These are phyloP conservation scores for Leishmania lainsoni DNA, from an alignment of 208 protist genomes.

Conservation along the genomic window DNA sequence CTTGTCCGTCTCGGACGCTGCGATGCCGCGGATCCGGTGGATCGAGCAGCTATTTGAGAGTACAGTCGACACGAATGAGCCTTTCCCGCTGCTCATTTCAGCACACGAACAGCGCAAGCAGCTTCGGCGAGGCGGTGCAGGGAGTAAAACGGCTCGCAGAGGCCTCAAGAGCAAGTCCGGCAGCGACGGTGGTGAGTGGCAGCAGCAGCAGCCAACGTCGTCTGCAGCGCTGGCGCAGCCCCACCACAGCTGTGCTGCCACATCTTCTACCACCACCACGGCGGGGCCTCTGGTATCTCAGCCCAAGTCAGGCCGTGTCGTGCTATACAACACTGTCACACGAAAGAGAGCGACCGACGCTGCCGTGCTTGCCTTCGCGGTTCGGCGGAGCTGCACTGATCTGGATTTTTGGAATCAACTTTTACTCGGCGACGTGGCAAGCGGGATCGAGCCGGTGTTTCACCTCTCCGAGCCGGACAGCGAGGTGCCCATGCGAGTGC, in stretches of 20 bases:
- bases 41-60: slow-evolving; percentile 67
- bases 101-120: slow-evolving; percentile 24
- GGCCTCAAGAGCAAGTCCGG: background rate
- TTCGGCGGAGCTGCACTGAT: slow-evolving; percentile 71
- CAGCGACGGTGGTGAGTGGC: background rate
- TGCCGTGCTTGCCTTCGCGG: slow-evolving; percentile 60
- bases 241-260: background rate
- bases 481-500: slow-evolving; percentile 48
- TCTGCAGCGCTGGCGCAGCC: background rate
- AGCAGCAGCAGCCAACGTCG: background rate
- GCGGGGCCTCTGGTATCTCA: background rate
- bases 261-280: background rate
- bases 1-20: slow-evolving; percentile 44
- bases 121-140: background rate
- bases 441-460: slow-evolving; percentile 40
- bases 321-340: slow-evolving; percentile 73
- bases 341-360: slow-evolving; percentile 55
- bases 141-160: background rate
- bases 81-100: slow-evolving; percentile 59
- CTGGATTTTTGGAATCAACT: slow-evolving; percentile 48
- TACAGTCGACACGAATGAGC: slow-evolving; percentile 44
- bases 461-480: slow-evolving; percentile 41
- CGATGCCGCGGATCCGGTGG: slow-evolving; percentile 63
- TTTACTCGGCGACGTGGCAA: slow-evolving; percentile 22
- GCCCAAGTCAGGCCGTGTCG: slow-evolving; percentile 10